phyloP scores from a whole-genome alignment of 108 stramenopile species.

The Pseudonitzschia pungens region DNA sequence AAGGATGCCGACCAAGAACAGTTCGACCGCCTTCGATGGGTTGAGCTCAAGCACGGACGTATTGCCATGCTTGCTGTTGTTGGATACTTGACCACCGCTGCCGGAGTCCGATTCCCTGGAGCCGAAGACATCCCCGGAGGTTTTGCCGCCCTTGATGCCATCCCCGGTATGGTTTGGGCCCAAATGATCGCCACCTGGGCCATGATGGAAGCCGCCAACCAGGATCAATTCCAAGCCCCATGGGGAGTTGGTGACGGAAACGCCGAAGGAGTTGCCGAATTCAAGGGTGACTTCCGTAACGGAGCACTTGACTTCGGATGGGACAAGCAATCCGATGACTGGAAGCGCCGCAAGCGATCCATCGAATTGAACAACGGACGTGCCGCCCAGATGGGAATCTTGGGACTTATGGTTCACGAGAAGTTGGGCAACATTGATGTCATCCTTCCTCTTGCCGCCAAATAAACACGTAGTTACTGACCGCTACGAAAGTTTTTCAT shows the following conservation, averaged over 20 bases:
- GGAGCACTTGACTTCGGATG: conserved; percentile 60
- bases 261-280: background rate
- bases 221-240: conserved; percentile 23
- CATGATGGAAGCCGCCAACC: conserved; percentile 45
- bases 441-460: conserved; percentile 22
- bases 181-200: conserved; percentile 55
- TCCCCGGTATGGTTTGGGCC: conserved; percentile 47
- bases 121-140: conserved; percentile 51
- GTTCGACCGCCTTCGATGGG: conserved; percentile 77
- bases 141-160: conserved; percentile 40
- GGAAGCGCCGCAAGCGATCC: conserved; percentile 69
- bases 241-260: conserved; percentile 21
- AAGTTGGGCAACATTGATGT: conserved; percentile 40
- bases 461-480: background rate
- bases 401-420: conserved; percentile 74
- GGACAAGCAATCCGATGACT: conserved; percentile 50
- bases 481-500: background rate
- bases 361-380: conserved; percentile 87
- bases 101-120: conserved; percentile 67
- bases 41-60: conserved; percentile 93
- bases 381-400: conserved; percentile 65
- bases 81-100: conserved; percentile 50
- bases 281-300: conserved; percentile 64
- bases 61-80: conserved; percentile 61
- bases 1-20: conserved; percentile 47